phyloP scores from a whole-genome alignment of 495 filamentous ascomycete genomes.

The Lophiotrema nucula region DNA sequence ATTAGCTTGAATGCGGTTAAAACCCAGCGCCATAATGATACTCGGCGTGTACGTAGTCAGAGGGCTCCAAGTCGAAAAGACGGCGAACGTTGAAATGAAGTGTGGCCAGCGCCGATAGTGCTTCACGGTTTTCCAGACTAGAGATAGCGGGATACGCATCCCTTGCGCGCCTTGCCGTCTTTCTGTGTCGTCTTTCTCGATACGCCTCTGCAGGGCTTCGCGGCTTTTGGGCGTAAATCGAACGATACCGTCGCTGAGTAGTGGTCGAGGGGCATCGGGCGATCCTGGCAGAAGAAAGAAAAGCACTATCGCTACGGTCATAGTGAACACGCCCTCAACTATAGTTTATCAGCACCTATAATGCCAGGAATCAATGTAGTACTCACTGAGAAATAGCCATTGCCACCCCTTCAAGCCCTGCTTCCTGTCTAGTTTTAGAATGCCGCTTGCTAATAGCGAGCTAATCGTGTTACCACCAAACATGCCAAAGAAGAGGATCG shows the following conservation, averaged over 20 bases:
- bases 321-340: conserved; percentile 6
- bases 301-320: background rate
- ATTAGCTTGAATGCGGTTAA: conserved; percentile 5
- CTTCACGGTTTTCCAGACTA: background rate
- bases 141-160: background rate
- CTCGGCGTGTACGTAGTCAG: conserved; percentile 1
- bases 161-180: background rate
- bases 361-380: background rate
- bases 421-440: background rate
- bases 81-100: conserved; percentile 3
- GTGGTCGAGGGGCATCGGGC: background rate
- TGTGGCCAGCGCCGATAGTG: conserved; percentile 5
- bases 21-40: conserved; percentile 4
- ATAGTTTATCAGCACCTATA: background rate
- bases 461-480: conserved; percentile 3
- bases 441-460: background rate
- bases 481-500: conserved; percentile 7
- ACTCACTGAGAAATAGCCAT: conserved; percentile 6
- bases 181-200: background rate
- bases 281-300: conserved; percentile 2
- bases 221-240: background rate
- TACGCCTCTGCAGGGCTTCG: background rate
- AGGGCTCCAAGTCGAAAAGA: conserved; percentile 6
- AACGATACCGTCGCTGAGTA: background rate
- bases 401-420: background rate